phyloP scores from a whole-genome alignment of 2,329 filamentous ascomycete genomes.

The Phialophora chinensis region DNA sequence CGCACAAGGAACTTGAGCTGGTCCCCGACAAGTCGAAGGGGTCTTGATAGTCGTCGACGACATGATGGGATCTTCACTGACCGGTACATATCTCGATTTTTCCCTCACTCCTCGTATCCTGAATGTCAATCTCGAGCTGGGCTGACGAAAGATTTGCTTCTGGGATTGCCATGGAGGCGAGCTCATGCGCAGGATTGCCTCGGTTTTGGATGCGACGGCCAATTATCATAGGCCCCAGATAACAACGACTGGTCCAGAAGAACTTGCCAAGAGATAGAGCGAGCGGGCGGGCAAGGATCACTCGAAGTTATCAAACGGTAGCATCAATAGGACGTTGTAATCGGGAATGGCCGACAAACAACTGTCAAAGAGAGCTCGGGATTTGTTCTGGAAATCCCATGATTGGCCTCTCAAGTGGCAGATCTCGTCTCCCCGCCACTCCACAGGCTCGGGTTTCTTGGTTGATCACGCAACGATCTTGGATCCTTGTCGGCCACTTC shows the following conservation, averaged over 20 bases:
- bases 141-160: background rate
- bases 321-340: conserved; percentile 5
- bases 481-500: conserved; percentile 1
- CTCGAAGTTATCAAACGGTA: conserved; percentile 2
- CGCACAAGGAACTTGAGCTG: background rate
- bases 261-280: background rate
- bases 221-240: background rate
- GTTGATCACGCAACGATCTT: conserved; percentile 9
- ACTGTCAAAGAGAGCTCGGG: background rate
- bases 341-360: conserved; percentile 11
- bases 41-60: background rate
- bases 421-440: background rate
- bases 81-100: background rate
- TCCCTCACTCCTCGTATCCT: background rate
- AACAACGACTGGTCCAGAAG: background rate
- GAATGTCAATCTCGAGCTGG: background rate
- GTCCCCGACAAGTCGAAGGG: background rate
- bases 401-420: background rate
- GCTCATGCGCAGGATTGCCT: background rate
- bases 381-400: conserved; percentile 12
- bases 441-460: conserved; percentile 5
- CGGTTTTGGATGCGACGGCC: background rate
- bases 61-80: background rate
- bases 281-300: background rate
- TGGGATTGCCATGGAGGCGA: background rate